Base-by-base conservation (phyloP, 2,329 filamentous ascomycete species). In the Paecilomyces niveus region DNA sequence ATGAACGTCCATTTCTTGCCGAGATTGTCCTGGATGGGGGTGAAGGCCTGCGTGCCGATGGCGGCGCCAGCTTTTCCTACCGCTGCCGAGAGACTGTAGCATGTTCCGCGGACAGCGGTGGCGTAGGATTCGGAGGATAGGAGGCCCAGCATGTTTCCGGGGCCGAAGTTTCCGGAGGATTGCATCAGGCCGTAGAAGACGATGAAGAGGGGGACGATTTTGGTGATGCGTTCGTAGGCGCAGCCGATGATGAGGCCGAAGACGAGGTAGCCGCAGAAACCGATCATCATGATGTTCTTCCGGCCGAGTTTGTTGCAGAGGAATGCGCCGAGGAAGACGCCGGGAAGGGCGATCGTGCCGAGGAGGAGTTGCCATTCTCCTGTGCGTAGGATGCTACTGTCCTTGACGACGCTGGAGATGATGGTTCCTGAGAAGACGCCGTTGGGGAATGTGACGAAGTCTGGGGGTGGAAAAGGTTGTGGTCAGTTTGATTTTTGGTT, bases 111-210 rank as follows among this genome's bases (percentile, higher is more conserved):
- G 0, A 82, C 78, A n/a, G 78, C 77, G 1, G 81, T 83, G 0
- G 80, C 77, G 60, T 80, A 83, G 1, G 76, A 74, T 64, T 83
- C 81, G 0, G 78, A 80, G 0, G 78, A 80, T 5, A 82, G 65
- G 2, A 83, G 68, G 0, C 79, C 80, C 3, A 83, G 72, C 68
- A 80, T 82, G 49, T 80, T 77, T 0, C 81, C 81, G 0, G 80
- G 80, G 0, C 81, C 80, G 56, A 82, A 66, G 58, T 82, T 79
- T 0, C 79, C 78, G 1, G 74, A 77, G 24, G 74, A 76, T 61
- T 80, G 78, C 73, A 83, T 78, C 3, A 82, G 67, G 0, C 80
- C 80, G 61, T 82, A 83, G 58, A 82, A 76, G 15, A 82, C 72
- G 10, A 83, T 74, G 62, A 83, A 83, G 3, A 80, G 73, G 0